Base-by-base conservation (phyloP, 805 yeast species). In the Candida orba region DNA sequence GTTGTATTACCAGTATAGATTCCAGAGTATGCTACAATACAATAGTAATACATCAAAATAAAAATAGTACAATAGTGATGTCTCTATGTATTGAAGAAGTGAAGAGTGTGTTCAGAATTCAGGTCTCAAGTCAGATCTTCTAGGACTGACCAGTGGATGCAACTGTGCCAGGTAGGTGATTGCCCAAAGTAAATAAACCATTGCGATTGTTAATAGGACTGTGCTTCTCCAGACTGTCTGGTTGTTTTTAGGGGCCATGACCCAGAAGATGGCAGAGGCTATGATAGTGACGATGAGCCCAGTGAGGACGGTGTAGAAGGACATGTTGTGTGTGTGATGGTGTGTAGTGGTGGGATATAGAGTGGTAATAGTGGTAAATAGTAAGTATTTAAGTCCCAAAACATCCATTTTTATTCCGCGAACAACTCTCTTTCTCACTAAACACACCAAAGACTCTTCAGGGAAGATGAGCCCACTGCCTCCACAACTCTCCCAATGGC, bases 181-280 rank as follows among this genome's bases (percentile, higher is more conserved):
- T 29, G 96, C 97, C 95, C 95, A 85, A 90, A 85, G 81, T 58
- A 85, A 69, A 62, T 74, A 85, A 68, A 85, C 81, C 90, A 85
- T 81, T 20, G 87, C 74, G 53, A 85, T 62, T 8, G 86, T 74
- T 50, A 85, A 69, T 40, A 81, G 78, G 34, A 64, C 80, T 20
- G 87, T 79, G 51, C 84, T 78, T 67, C 89, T 75, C 87, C 88
- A 78, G 42, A 78, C 82, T 75, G 86, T 79, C 64, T 73, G 76
- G 62, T 88, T 84, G 54, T 81, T 76, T 64, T 83, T 82, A 37
- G 97, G 96, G 8, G 96, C 95, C 63, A 79, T 71, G 41, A 73
- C 67, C 97, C 97, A 90, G 47, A 89, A 81, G 36, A 73, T 69
- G n/a, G 76, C 71, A 13, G 88, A 78, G 36, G 76, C 65, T 22